Percentiles rank a stretch among this genome's conserved stretches.
Evolutionary conservation across 192 early-diverging fungal genomes (phyloP).

Genomic region (Rhizoclosmatium sp.): DNA sequence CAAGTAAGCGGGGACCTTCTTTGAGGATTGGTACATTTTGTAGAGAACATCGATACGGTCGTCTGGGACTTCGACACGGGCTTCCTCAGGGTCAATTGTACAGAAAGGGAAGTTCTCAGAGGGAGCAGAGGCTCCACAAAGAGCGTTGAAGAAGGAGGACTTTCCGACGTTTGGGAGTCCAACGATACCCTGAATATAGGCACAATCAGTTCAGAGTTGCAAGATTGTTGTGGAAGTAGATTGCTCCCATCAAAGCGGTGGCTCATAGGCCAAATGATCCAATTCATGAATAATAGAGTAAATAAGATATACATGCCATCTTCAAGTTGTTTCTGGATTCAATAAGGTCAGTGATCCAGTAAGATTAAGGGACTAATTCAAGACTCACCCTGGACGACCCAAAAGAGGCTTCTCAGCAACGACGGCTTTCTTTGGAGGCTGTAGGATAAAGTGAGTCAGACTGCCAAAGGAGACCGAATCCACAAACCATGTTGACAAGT

Average conservation of each 20-base stretch:
- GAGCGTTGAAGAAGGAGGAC: slow-evolving; percentile 59
- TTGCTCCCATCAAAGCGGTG: background rate
- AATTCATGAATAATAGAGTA: background rate
- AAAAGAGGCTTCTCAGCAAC: slow-evolving; percentile 52
- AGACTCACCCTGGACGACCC: slow-evolving; percentile 36
- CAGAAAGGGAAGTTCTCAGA: slow-evolving; percentile 96
- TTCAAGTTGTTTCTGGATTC: slow-evolving; percentile 41
- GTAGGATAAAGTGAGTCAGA: background rate
- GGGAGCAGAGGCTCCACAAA: slow-evolving; percentile 48
- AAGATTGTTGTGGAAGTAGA: background rate
- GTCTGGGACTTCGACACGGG: slow-evolving; percentile 92
- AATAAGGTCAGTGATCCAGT: background rate
- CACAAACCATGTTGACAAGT: background rate
- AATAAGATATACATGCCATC: slow-evolving; percentile 24
- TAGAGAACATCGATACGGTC: slow-evolving; percentile 83
- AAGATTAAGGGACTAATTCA: background rate
- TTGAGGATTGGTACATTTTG: slow-evolving; percentile 65
- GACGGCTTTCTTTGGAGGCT: slow-evolving; percentile 60
- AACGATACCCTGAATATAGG: slow-evolving; percentile 72
- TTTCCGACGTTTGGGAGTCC: slow-evolving; percentile 92
- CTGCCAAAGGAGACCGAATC: background rate
- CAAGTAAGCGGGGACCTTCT: slow-evolving; percentile 77
- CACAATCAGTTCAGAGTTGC: background rate
- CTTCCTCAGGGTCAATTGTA: slow-evolving; percentile 84
- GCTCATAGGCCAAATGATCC: background rate